phyloP scores from a whole-genome alignment of 305 asterid genomes.

The Vinca major region DNA sequence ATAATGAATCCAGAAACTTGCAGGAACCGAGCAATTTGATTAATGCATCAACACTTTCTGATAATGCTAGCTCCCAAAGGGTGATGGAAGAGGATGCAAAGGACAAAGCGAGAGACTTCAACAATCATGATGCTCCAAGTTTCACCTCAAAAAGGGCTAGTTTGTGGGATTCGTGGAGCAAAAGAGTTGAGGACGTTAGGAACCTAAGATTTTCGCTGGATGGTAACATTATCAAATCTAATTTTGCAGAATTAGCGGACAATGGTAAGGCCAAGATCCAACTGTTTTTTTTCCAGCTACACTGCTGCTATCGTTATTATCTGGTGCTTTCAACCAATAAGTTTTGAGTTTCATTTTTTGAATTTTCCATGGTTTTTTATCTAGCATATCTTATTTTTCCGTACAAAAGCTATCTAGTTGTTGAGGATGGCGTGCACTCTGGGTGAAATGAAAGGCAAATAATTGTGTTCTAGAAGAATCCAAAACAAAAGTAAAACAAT shows the following conservation, averaged over 20 bases:
- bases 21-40: conserved; percentile 22
- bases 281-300: background rate
- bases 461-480: background rate
- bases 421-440: background rate
- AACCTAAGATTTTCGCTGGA: conserved; percentile 54
- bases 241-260: conserved; percentile 26
- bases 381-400: background rate
- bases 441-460: background rate
- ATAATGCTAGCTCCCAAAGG: conserved; percentile 21
- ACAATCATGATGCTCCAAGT: conserved; percentile 20
- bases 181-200: conserved; percentile 74
- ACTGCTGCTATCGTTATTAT: background rate
- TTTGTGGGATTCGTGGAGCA: conserved; percentile 78
- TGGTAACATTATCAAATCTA: conserved; percentile 26
- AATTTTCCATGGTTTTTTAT: background rate
- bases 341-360: background rate
- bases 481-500: background rate
- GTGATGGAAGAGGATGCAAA: conserved; percentile 21
- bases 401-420: background rate
- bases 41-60: conserved; percentile 23
- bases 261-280: conserved; percentile 36
- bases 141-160: conserved; percentile 26
- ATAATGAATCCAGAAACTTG: conserved; percentile 26
- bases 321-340: background rate
- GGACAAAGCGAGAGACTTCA: conserved; percentile 24